Percentiles rank a stretch among this genome's conserved stretches.
Conservation (phyloP, 176 grass and related monocot species). For the Thalia dealbata region DNA sequence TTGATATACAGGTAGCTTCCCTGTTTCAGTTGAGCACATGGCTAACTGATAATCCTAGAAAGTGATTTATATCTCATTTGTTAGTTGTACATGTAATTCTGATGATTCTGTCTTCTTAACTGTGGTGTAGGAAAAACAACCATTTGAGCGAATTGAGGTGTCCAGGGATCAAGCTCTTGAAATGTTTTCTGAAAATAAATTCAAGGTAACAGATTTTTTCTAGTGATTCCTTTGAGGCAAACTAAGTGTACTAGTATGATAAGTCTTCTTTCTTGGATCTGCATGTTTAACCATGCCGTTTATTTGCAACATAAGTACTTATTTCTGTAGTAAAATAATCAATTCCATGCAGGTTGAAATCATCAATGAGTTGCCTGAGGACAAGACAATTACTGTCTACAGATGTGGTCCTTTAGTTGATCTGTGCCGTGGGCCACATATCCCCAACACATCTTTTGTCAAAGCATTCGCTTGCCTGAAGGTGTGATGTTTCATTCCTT, state of each 20-base stretch:
- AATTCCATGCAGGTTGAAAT: constrained; percentile 77
- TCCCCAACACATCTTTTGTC: constrained; percentile 89
- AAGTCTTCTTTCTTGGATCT: background rate
- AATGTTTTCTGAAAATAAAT: constrained; percentile 92
- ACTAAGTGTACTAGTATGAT: background rate
- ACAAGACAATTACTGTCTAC: constrained; percentile 99
- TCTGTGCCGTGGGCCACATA: constrained; percentile 96
- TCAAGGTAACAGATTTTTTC: constrained; percentile 49
- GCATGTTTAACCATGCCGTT: background rate
- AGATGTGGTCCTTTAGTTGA: constrained; percentile 93
- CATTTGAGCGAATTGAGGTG: constrained; percentile 95
- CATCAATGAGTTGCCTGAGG: constrained; percentile 82
- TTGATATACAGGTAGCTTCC: too few species aligned
- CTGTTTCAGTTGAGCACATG: background rate
- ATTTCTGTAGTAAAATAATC: constrained; percentile 4
- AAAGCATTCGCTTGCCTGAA: constrained; percentile 95
- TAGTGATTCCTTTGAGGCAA: background rate
- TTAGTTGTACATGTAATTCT: background rate
- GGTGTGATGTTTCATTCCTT: constrained; percentile 53
- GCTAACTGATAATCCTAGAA: too few species aligned
- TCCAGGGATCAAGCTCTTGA: constrained; percentile 79
- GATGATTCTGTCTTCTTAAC: constrained; percentile 1
- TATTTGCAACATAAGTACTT: background rate
- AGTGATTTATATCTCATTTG: background rate
- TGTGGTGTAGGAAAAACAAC: constrained; percentile 81